phyloP scores from a whole-genome alignment of 495 filamentous ascomycete genomes.

The Aspergillus sclerotioniger region DNA sequence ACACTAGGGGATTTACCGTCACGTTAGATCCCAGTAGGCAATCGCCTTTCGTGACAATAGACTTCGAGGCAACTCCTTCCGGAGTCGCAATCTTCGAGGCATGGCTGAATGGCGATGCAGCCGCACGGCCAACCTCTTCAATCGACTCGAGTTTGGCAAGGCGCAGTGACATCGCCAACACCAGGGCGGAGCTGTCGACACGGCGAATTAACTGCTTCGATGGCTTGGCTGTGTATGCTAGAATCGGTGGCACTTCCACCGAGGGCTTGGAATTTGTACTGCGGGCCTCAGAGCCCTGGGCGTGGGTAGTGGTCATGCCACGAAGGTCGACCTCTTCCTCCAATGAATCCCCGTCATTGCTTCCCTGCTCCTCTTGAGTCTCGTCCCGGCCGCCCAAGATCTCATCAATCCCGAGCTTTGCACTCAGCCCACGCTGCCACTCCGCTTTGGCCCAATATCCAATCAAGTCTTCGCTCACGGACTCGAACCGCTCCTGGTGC shows the following conservation, averaged over 20 bases:
- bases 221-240: constrained; percentile 59
- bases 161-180: constrained; percentile 74
- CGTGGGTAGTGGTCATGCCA: constrained; percentile 57
- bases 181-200: constrained; percentile 81
- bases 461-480: constrained; percentile 84
- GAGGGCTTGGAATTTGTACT: constrained; percentile 15
- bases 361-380: constrained; percentile 36
- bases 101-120: constrained; percentile 70
- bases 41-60: constrained; percentile 72
- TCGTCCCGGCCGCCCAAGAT: constrained; percentile 49
- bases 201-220: constrained; percentile 68
- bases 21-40: constrained; percentile 82
- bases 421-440: constrained; percentile 79
- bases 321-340: constrained; percentile 63
- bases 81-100: constrained; percentile 74
- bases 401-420: constrained; percentile 72
- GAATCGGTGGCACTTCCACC: constrained; percentile 55
- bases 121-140: constrained; percentile 57
- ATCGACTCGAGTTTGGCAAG: constrained; percentile 74
- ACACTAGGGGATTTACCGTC: constrained; percentile 55
- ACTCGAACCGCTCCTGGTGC: constrained; percentile 54
- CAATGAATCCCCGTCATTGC: constrained; percentile 41
- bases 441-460: constrained; percentile 92
- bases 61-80: constrained; percentile 63
- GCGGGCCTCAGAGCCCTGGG: constrained; percentile 21